phyloP scores from a whole-genome alignment of 108 stramenopile genomes.

The Conticribra guillardii region DNA sequence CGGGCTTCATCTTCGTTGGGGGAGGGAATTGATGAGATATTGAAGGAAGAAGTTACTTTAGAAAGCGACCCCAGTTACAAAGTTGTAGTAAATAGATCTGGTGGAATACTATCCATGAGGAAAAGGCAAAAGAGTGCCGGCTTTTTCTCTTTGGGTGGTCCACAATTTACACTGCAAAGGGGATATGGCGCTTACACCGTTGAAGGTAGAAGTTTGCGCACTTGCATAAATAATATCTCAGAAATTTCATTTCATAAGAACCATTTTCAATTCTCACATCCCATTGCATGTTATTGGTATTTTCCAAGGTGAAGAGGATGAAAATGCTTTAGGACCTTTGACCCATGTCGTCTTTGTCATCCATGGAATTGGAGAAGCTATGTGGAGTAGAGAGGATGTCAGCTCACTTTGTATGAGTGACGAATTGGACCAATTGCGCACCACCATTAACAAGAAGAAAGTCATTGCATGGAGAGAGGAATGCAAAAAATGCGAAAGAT shows the following conservation, averaged over 20 bases:
- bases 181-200: constrained; percentile 66
- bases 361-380: constrained; percentile 91
- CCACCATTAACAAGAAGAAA: constrained; percentile 62
- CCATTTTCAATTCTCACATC: neutral
- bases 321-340: constrained; percentile 67
- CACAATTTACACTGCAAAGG: constrained; percentile 65
- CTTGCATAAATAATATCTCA: no score
- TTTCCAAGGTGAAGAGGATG: constrained; percentile 80
- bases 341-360: constrained; percentile 85
- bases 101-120: constrained; percentile 49
- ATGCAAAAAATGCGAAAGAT: constrained; percentile 61
- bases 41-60: constrained; percentile 62
- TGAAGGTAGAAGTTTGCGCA: neutral
- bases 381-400: constrained; percentile 66
- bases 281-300: constrained; percentile 1
- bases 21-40: constrained; percentile 55
- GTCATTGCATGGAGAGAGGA: constrained; percentile 66
- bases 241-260: neutral
- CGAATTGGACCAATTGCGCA: constrained; percentile 52
- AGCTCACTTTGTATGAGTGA: constrained; percentile 54
- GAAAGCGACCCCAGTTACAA: constrained; percentile 50
- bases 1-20: constrained; percentile 55
- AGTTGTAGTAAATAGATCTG: constrained; percentile 41
- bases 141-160: constrained; percentile 57
- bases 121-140: constrained; percentile 47